These are phyloP conservation scores for Suhomyces ambrosiae DNA, from an alignment of 1,139 yeast species.

Conservation along the genomic window DNA sequence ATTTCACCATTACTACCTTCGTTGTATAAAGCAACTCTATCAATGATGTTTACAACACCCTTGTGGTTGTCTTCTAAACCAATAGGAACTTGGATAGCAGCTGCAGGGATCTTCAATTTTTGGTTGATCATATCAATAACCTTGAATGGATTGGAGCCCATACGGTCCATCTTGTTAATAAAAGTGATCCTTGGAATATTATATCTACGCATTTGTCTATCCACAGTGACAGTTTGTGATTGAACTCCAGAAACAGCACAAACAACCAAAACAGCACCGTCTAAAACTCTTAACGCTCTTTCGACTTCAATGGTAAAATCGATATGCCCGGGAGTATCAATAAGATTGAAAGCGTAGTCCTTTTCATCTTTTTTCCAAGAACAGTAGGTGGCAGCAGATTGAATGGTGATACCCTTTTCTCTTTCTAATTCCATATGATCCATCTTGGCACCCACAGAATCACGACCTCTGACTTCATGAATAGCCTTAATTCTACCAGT, in stretches of 20 bases:
- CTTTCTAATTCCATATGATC: slow-evolving; percentile 76
- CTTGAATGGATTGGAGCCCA: slow-evolving; percentile 97
- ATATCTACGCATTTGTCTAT: slow-evolving; percentile 97
- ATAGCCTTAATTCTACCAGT: slow-evolving; percentile 97
- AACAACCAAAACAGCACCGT: slow-evolving; percentile 96
- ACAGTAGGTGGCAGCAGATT: slow-evolving; percentile 98
- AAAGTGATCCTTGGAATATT: slow-evolving; percentile 96
- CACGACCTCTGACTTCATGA: slow-evolving; percentile 98
- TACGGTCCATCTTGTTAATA: slow-evolving; percentile 97
- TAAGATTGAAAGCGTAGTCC: slow-evolving; percentile 71
- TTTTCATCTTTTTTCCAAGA: slow-evolving; percentile 80
- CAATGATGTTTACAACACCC: slow-evolving; percentile 91
- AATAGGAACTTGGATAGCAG: slow-evolving; percentile 96
- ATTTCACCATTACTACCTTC: slow-evolving; percentile 93
- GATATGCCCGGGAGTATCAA: slow-evolving; percentile 59
- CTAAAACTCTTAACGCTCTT: slow-evolving; percentile 93
- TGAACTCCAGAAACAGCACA: slow-evolving; percentile 99
- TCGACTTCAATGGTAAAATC: slow-evolving; percentile 98
- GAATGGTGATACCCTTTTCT: slow-evolving; percentile 64
- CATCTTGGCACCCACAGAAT: slow-evolving; percentile 94
- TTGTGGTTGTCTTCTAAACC: slow-evolving; percentile 83
- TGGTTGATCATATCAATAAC: slow-evolving; percentile 89
- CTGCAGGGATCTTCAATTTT: slow-evolving; percentile 91
- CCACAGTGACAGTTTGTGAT: slow-evolving; percentile 97
- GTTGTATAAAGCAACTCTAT: slow-evolving; percentile 82